These are phyloP conservation scores for Candida nitratophila DNA, from an alignment of 805 yeast species.

Conservation along the genomic window DNA sequence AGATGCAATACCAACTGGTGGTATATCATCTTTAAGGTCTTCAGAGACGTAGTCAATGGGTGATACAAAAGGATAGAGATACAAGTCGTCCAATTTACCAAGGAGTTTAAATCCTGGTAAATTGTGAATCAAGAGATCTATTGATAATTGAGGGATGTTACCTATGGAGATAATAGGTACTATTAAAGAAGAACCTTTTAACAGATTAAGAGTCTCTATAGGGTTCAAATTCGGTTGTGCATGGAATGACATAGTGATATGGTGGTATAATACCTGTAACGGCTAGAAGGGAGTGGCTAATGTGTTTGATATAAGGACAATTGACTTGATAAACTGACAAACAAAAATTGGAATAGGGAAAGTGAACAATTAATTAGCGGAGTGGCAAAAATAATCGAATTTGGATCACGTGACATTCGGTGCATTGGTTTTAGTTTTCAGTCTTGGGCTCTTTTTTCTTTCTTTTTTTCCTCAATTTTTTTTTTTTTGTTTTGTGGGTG, in stretches of 20 bases:
- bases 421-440: no score
- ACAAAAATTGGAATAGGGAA: no score
- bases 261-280: no score
- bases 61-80: constrained; percentile 76
- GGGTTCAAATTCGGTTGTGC: constrained; percentile 14
- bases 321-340: no score
- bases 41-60: constrained; percentile 49
- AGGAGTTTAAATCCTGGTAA: constrained; percentile 39
- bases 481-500: no score
- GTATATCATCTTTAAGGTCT: constrained; percentile 10
- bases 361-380: no score
- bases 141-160: constrained; percentile 79
- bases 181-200: constrained; percentile 38
- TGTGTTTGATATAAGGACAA: no score
- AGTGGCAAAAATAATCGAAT: background rate
- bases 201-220: constrained; percentile 10
- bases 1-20: constrained; percentile 40
- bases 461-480: no score
- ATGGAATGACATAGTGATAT: constrained; percentile 22
- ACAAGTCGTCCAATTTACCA: constrained; percentile 50
- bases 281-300: no score
- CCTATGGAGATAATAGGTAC: constrained; percentile 83
- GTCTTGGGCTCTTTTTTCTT: no score
- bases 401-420: no score
- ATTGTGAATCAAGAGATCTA: constrained; percentile 69